Base-by-base conservation (phyloP, 164 flowering plant genomes). In the Echeveria elegans region DNA sequence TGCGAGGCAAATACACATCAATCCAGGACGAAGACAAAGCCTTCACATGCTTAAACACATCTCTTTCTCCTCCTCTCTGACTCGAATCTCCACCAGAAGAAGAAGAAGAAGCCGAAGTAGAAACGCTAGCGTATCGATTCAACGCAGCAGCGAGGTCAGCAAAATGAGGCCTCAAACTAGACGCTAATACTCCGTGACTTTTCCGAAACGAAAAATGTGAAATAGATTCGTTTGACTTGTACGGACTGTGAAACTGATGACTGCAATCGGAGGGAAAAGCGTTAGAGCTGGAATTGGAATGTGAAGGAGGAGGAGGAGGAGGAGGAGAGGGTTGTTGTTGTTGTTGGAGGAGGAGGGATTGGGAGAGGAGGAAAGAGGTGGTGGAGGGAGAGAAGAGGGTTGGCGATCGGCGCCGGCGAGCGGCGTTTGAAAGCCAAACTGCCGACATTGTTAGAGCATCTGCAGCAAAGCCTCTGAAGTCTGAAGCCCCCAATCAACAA, bases 1-100 rank as follows among this genome's bases (percentile, higher is more conserved):
- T 63, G 48, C 75, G 21, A 1, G 96, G 94, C 73, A 91, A 75
- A 73, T 91, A 85, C 72, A 76, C 48, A 72, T 91, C 97, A 43
- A 94, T 80, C 99, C 97, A 94, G 1, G 91, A 78, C 1, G 26
- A n/a, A 1, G 91, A 78, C 1, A 40, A n/a, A 40, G 6, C 21
- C 52, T 73, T 64, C 47, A 47, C 40, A 47, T 19, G 32, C 65
- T 68, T 67, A 23, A 9, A n/a, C 16, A 16, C 47, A 37, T 36
- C 29, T 34, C 26, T 1, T 26, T 23, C 41, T 30, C 29, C 34
- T 28, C 41, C 38, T 12, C 61, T 24, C 30, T 47, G 67, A 31
- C 66, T 8, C 65, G 69, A 19, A 40, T 43, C 28, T 47, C 28
- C 66, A 6, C 68, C 68, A 5, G 53, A 21, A 56, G 53, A 53